Evolutionary conservation across 768 basidiomycete species (phyloP).

Genomic region (Lentinus tigrinus): DNA sequence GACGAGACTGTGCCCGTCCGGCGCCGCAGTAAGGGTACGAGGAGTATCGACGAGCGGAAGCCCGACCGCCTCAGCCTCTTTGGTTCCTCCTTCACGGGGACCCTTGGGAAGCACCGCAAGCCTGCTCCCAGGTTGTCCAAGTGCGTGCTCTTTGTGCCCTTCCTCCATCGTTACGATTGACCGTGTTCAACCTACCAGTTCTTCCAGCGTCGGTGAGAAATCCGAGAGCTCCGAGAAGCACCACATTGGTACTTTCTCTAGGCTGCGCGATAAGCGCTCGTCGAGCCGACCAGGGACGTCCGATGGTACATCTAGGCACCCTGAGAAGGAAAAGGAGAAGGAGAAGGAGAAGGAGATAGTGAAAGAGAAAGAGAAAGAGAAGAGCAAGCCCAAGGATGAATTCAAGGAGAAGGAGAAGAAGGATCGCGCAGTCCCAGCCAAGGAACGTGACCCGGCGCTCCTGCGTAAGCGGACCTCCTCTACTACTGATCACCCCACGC

Average conservation of each 20-base stretch:
- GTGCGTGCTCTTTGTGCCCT: constrained; percentile 40
- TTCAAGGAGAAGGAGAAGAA: constrained; percentile 24
- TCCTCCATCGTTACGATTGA: constrained; percentile 9
- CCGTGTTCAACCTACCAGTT: constrained; percentile 22
- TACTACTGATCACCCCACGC: constrained; percentile 13
- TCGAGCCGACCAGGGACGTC: constrained; percentile 44
- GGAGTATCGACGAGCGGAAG: constrained; percentile 48
- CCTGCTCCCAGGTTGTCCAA: constrained; percentile 73
- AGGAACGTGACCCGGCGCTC: constrained; percentile 35
- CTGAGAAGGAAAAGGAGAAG: constrained; percentile 21
- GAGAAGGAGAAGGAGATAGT: constrained; percentile 25
- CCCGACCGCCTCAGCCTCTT: constrained; percentile 81
- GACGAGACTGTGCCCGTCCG: constrained; percentile 24
- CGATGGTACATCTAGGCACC: constrained; percentile 27
- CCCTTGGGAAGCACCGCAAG: constrained; percentile 72
- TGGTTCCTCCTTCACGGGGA: constrained; percentile 59
- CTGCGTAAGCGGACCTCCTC: constrained; percentile 57
- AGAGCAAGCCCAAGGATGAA: constrained; percentile 26
- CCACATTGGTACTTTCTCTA: constrained; percentile 22
- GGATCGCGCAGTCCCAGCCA: constrained; percentile 22
- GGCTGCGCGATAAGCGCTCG: constrained; percentile 39
- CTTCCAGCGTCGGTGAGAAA: constrained; percentile 33
- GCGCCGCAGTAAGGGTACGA: constrained; percentile 45
- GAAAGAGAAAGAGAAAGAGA: constrained; percentile 24
- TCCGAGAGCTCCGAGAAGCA: constrained; percentile 44